Evolutionary conservation across 331 rosid species (phyloP), one percentile per base, ranked within the genome.

Genomic region (Telfairia occidentalis): DNA sequence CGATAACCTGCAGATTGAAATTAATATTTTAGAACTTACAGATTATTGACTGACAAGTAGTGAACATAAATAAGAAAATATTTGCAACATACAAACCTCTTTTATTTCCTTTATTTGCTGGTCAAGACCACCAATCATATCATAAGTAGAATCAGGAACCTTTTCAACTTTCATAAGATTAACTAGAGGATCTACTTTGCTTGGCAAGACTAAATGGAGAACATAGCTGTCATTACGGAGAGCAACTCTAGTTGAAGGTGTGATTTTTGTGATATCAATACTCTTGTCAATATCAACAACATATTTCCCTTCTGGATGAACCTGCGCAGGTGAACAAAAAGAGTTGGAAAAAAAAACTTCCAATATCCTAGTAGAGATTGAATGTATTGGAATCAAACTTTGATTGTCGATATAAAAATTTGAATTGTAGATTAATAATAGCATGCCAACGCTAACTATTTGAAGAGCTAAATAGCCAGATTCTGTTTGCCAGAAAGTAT

Each of bases 121-220:
- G 81, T 95, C 99, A 35, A 95, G 90, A 72, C 99, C 99, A 87
- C 97, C 99, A 63, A 95, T 95, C 96, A 95, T 95, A 77, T 95
- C 99, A 80, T 95, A 95, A 0, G 97, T 95, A 66, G 99, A 95
- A 81, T 95, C 97, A 9, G 99, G 99, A 78, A 95, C 99, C 76
- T 95, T 95, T 76, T 95, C 99, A 67, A 95, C 99, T 82, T 92
- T 95, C 99, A 95, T 92, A 64, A 95, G 92, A 81, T 95, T 95
- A 78, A 95, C 99, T 71, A 95, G 74, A 0, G 99, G 99, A 85
- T 95, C 99, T 49, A 95, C 99, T 92, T 95, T 95, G 90, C 99
- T 95, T 4, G 99, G 99, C 81, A 95, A 84, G 76, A 95, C 10
- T 80, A 95, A 83, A 82, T 95, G 99, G 79, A 92, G 99, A 80